Percentiles rank a stretch among this genome's conserved stretches.
Evolutionary conservation across 2,329 filamentous ascomycete species (phyloP).

Genomic region (Aspergillus aculeatus): DNA sequence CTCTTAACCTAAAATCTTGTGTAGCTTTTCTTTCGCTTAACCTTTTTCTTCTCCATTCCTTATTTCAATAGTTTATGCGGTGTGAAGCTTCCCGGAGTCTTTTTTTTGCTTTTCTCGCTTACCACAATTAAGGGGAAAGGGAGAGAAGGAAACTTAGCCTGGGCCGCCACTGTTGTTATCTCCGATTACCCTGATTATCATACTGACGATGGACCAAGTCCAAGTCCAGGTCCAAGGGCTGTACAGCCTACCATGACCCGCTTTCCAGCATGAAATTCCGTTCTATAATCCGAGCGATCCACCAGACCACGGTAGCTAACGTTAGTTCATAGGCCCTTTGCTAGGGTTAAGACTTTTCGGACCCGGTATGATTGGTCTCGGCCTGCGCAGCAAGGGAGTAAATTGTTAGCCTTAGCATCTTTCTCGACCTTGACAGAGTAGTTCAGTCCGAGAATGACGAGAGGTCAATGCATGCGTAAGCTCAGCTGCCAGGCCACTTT

Average conservation of each 20-base stretch:
- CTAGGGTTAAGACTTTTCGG: constrained; percentile 3
- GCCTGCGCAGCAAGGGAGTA: constrained; percentile 8
- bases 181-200: neutral
- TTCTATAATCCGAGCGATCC: neutral
- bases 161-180: neutral
- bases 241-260: neutral
- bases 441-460: constrained; percentile 3
- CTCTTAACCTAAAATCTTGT: constrained; percentile 1
- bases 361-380: constrained; percentile 4
- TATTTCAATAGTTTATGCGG: neutral
- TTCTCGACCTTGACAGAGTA: neutral
- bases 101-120: neutral
- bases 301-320: neutral
- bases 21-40: neutral
- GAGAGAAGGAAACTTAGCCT: neutral
- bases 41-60: neutral
- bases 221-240: neutral
- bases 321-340: neutral
- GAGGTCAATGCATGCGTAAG: constrained; percentile 10
- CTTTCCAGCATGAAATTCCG: neutral
- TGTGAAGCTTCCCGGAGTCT: neutral
- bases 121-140: neutral
- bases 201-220: neutral
- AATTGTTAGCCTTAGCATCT: neutral
- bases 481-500: constrained; percentile 4